These are phyloP conservation scores for Yamadazyma sp. DNA, from an alignment of 1,139 yeast genomes.

Conservation along the genomic window DNA sequence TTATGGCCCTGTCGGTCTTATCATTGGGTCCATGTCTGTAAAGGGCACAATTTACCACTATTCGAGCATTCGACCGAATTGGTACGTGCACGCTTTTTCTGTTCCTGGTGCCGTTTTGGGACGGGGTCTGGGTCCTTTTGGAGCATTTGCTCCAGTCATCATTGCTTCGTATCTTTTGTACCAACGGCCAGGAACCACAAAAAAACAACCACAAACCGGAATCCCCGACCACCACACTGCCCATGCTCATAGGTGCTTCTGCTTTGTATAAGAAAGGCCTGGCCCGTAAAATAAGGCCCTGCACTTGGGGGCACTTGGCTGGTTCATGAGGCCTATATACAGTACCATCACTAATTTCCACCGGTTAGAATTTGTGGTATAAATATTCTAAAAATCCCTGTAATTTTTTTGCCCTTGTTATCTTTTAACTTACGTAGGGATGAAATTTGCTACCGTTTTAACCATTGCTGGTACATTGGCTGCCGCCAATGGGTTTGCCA, in stretches of 20 bases:
- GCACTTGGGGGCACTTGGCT: background rate
- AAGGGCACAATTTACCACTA: background rate
- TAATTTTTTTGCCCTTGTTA: background rate
- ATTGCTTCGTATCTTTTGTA: background rate
- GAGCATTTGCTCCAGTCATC: background rate
- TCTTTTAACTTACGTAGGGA: slow-evolving; percentile 10
- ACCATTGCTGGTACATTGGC: slow-evolving; percentile 26
- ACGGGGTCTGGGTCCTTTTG: too few species aligned
- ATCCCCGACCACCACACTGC: too few species aligned
- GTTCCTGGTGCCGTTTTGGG: too few species aligned
- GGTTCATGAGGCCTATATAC: background rate
- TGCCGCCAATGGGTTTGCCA: slow-evolving; percentile 28
- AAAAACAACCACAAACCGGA: too few species aligned
- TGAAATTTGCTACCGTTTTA: slow-evolving; percentile 32
- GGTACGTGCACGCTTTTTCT: background rate
- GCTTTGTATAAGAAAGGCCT: too few species aligned
- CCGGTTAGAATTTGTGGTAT: background rate
- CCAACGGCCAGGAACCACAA: background rate
- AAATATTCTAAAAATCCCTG: slow-evolving; percentile 1
- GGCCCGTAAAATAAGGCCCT: too few species aligned
- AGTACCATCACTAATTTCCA: slow-evolving; percentile 3
- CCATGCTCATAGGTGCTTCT: too few species aligned
- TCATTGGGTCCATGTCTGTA: slow-evolving; percentile 1
- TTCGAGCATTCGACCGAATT: background rate
- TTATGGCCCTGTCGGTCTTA: too few species aligned